Percentiles rank a stretch among this genome's conserved stretches.
phyloP scores from a whole-genome alignment of 2,329 filamentous ascomycete genomes.

The Stemphylium lycopersici region DNA sequence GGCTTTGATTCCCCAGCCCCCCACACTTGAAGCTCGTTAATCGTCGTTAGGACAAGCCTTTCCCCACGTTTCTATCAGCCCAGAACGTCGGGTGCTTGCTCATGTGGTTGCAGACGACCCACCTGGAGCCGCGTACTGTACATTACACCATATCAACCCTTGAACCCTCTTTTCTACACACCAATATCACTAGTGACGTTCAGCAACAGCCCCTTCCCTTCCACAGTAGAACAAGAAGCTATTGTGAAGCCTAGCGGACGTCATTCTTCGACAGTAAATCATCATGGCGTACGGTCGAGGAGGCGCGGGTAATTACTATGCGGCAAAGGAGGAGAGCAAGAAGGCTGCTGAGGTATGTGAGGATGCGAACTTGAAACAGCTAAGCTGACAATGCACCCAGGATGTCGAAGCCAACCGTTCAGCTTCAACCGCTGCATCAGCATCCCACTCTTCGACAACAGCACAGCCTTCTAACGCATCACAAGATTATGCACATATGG shows the following conservation, averaged over 20 bases:
- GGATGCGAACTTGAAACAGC: too few species aligned
- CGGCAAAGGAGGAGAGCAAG: conserved; percentile 41
- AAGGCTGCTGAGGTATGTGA: conserved; percentile 39
- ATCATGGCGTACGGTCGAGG: conserved; percentile 51
- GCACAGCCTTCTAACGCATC: conserved; percentile 23
- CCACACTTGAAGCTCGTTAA: conserved; percentile 21
- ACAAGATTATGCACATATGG: conserved; percentile 53
- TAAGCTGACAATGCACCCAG: conserved; percentile 21
- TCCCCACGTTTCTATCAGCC: conserved; percentile 34
- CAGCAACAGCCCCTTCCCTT: background rate
- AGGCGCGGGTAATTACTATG: conserved; percentile 54
- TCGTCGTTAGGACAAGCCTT: conserved; percentile 25
- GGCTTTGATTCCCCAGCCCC: conserved; percentile 31
- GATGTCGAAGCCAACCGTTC: conserved; percentile 51
- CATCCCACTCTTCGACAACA: conserved; percentile 15
- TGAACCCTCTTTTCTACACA: background rate
- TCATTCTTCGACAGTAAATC: background rate
- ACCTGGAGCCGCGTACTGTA: conserved; percentile 19
- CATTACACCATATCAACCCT: background rate
- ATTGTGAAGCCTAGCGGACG: background rate
- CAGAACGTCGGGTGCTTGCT: conserved; percentile 10
- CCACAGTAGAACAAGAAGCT: background rate
- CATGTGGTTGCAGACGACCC: conserved; percentile 18
- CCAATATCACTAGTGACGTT: background rate
- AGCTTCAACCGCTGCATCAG: conserved; percentile 16